A percentile compares a stretch with the other conserved stretches of the same genome.
These are phyloP conservation scores for Phlyctochytrium bullatum DNA, from an alignment of 192 early-diverging fungal species.

Conservation along the genomic window DNA sequence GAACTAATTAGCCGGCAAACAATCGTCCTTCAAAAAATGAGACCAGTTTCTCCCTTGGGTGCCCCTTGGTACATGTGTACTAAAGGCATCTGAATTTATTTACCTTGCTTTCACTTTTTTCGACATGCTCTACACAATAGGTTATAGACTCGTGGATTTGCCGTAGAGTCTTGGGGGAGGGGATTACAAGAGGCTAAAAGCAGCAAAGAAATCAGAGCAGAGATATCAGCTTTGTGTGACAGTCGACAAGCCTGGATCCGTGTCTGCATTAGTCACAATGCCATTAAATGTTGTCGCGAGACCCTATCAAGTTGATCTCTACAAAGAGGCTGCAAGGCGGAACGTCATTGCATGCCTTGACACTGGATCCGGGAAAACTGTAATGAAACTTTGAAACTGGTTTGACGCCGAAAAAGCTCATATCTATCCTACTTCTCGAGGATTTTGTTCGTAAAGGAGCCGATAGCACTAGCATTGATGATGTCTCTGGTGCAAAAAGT, in stretches of 20 bases:
- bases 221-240: no score
- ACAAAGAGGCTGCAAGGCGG: slow-evolving; percentile 55
- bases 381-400: not conserved
- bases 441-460: no score
- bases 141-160: no score
- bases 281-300: no score
- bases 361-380: slow-evolving; percentile 81
- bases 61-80: no score
- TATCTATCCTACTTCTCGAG: slow-evolving; percentile 84
- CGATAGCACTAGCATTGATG: no score
- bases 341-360: slow-evolving; percentile 91
- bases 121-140: not conserved
- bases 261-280: no score
- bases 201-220: no score
- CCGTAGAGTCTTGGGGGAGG: no score
- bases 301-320: slow-evolving; percentile 80
- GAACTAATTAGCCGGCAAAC: slow-evolving; percentile 81
- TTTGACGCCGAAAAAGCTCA: slow-evolving; percentile 51
- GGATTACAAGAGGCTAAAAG: no score
- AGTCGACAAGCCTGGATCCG: no score
- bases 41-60: no score
- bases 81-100: not conserved
- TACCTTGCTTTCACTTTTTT: slow-evolving; percentile 1
- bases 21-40: slow-evolving; percentile 52
- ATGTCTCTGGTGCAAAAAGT: slow-evolving; percentile 15